These are phyloP conservation scores for Exophiala spinifera DNA, from an alignment of 2,329 filamentous ascomycete species.

Conservation along the genomic window DNA sequence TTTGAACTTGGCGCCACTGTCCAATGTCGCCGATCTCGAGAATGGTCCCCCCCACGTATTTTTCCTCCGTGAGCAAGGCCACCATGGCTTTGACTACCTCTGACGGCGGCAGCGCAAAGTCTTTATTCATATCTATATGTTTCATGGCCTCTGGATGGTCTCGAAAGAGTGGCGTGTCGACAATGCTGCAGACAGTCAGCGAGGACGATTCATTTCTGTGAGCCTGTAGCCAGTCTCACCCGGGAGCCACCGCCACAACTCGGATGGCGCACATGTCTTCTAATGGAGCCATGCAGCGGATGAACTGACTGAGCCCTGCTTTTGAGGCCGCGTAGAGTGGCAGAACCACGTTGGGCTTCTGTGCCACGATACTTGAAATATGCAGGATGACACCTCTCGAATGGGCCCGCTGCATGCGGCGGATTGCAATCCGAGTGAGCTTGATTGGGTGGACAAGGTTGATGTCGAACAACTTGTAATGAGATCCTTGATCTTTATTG, in stretches of 20 bases:
- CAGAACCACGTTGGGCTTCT: slow-evolving; percentile 36
- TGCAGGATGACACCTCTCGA: slow-evolving; percentile 36
- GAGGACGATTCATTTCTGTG: neutral
- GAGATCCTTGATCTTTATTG: slow-evolving; percentile 35
- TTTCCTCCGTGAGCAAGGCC: slow-evolving; percentile 50
- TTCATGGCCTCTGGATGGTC: slow-evolving; percentile 58
- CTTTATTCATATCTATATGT: slow-evolving; percentile 45
- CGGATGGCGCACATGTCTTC: slow-evolving; percentile 51
- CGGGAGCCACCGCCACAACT: slow-evolving; percentile 59
- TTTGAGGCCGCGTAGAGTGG: slow-evolving; percentile 50
- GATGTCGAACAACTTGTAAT: slow-evolving; percentile 48
- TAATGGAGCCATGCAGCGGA: slow-evolving; percentile 49
- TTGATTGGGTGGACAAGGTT: slow-evolving; percentile 52
- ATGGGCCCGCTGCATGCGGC: neutral
- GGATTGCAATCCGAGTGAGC: slow-evolving; percentile 47
- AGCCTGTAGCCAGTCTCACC: neutral
- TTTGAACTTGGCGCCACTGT: slow-evolving; percentile 49
- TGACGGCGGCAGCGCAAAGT: slow-evolving; percentile 57
- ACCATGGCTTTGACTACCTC: slow-evolving; percentile 60
- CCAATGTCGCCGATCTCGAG: slow-evolving; percentile 52
- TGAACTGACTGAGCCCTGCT: slow-evolving; percentile 45
- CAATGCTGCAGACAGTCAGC: slow-evolving; percentile 41
- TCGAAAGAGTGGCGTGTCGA: slow-evolving; percentile 60
- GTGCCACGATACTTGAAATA: slow-evolving; percentile 48
- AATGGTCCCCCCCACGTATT: slow-evolving; percentile 46